phyloP scores from a whole-genome alignment of 1,284 basidiomycete species.

The Volvariella surrecta region DNA sequence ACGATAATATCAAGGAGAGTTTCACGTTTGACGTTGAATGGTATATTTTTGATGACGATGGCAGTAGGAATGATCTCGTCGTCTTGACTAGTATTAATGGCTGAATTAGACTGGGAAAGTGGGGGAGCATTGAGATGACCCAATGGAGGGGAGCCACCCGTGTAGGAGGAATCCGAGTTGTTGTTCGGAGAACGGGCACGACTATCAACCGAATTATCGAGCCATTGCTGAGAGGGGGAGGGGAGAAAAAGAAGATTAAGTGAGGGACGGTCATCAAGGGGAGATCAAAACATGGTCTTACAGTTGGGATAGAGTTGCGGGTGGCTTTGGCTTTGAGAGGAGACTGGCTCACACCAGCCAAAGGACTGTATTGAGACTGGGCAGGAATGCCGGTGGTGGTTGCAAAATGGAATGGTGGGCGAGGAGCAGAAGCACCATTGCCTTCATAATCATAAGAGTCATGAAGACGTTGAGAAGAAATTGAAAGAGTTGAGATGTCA shows the following conservation, averaged over 20 bases:
- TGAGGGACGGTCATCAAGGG: constrained; percentile 2
- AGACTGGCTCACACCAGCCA: constrained; percentile 49
- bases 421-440: constrained; percentile 29
- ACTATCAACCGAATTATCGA: constrained; percentile 61
- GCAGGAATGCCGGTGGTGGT: constrained; percentile 59
- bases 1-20: constrained; percentile 95
- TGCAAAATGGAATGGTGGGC: constrained; percentile 59
- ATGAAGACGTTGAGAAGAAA: constrained; percentile 70
- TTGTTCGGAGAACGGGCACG: constrained; percentile 79
- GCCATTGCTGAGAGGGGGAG: constrained; percentile 56
- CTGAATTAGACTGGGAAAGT: constrained; percentile 36
- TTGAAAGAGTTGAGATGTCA: constrained; percentile 67
- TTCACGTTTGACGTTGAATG: constrained; percentile 95
- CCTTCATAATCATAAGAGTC: constrained; percentile 78
- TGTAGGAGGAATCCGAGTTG: constrained; percentile 78
- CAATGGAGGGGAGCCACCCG: constrained; percentile 70
- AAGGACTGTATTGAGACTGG: constrained; percentile 55
- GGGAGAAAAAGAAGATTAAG: constrained; percentile 12
- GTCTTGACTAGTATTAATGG: constrained; percentile 36
- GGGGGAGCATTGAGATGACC: constrained; percentile 44
- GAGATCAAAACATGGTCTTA: constrained; percentile 29
- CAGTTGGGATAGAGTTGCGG: constrained; percentile 63
- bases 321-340: constrained; percentile 66
- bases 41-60: constrained; percentile 99
- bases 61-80: constrained; percentile 98